These are phyloP conservation scores for Alternaria brassicicola DNA, from an alignment of 2,329 filamentous ascomycete genomes.

Conservation along the genomic window DNA sequence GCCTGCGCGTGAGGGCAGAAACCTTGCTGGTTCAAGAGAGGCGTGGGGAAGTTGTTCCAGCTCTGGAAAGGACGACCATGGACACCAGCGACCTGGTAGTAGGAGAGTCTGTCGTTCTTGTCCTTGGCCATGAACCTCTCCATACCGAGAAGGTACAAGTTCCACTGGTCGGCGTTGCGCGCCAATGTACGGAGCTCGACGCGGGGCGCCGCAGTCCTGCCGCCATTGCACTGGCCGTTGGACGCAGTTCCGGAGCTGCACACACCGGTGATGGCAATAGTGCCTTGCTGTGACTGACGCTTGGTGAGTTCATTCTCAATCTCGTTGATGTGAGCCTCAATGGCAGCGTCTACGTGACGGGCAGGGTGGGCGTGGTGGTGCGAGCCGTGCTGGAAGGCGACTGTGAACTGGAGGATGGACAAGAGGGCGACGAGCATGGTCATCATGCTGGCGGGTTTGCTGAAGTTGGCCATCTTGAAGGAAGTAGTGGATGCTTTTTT, in stretches of 20 bases:
- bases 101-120: slow-evolving; percentile 70
- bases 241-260: slow-evolving; percentile 30
- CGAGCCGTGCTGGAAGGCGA: slow-evolving; percentile 35
- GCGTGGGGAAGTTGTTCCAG: slow-evolving; percentile 58
- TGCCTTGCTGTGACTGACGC: slow-evolving; percentile 29
- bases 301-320: slow-evolving; percentile 28
- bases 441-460: slow-evolving; percentile 43
- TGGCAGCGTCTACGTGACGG: slow-evolving; percentile 26
- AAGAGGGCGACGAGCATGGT: slow-evolving; percentile 43
- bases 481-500: slow-evolving; percentile 15
- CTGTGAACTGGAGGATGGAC: slow-evolving; percentile 41
- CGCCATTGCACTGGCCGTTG: slow-evolving; percentile 34
- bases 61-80: slow-evolving; percentile 73
- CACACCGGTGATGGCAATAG: slow-evolving; percentile 38
- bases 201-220: slow-evolving; percentile 52
- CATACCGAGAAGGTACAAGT: slow-evolving; percentile 76
- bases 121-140: slow-evolving; percentile 72
- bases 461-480: slow-evolving; percentile 42
- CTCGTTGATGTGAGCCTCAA: slow-evolving; percentile 35
- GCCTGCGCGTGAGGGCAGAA: slow-evolving; percentile 80
- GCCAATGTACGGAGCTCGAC: slow-evolving; percentile 71
- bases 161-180: slow-evolving; percentile 69
- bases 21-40: slow-evolving; percentile 61
- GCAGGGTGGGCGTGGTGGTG: slow-evolving; percentile 27
- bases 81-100: slow-evolving; percentile 79